These are phyloP conservation scores for Camelina hispida DNA, from an alignment of 345 rosid genomes.

Conservation along the genomic window DNA sequence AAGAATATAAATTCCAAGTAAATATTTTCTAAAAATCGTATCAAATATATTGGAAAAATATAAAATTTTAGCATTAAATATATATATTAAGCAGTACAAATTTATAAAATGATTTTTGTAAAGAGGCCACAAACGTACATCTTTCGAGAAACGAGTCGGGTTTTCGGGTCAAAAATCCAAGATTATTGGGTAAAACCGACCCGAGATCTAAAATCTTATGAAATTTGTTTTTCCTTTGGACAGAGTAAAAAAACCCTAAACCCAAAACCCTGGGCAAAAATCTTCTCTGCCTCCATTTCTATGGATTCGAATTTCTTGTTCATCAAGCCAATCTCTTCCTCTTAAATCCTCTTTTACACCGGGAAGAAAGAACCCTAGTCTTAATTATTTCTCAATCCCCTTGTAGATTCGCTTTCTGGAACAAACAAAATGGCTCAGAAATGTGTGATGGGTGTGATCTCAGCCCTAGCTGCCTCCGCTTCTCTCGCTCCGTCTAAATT, in stretches of 20 bases:
- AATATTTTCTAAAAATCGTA: too few relatives aligned
- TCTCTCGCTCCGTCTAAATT: constrained; percentile 47
- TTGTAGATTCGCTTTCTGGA: background rate
- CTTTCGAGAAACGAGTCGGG: background rate
- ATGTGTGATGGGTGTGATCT: constrained; percentile 61
- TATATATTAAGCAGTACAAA: too few relatives aligned
- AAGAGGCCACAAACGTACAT: too few relatives aligned
- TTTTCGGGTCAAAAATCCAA: constrained; percentile 16
- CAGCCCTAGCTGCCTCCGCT: constrained; percentile 73
- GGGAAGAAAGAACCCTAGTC: background rate
- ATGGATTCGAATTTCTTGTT: constrained; percentile 42
- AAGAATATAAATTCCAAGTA: too few relatives aligned
- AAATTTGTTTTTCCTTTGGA: background rate
- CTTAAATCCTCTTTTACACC: background rate
- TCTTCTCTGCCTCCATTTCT: constrained; percentile 16
- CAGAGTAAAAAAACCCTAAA: constrained; percentile 54
- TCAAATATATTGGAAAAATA: too few relatives aligned
- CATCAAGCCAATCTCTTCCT: constrained; percentile 38
- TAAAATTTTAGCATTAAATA: too few relatives aligned
- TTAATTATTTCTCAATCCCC: background rate
- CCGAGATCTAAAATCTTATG: constrained; percentile 31
- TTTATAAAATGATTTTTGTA: background rate
- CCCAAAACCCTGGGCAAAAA: constrained; percentile 49
- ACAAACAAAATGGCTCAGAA: constrained; percentile 59
- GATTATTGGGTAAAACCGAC: constrained; percentile 31